Evolutionary conservation across 164 flowering plant species (phyloP), one percentile per base, ranked within the genome.

Genomic region (grape (Vitis vinifera)): DNA sequence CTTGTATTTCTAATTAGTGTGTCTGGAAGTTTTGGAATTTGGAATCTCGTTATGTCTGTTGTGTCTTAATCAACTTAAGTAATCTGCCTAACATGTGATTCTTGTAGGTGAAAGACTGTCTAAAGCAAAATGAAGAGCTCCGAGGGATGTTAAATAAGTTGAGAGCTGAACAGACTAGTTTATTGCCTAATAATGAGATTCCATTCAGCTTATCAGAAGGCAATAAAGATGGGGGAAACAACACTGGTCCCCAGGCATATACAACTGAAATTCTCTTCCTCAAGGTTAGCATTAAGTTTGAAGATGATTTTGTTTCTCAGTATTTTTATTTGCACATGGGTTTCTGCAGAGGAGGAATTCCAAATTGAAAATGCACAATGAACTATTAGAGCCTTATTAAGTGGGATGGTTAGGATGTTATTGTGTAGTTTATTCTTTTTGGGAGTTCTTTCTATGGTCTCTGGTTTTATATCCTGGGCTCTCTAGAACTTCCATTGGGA

Each of bases 91-190:
- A 51, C 62, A 13, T 64, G 51, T 58, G 30, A 51, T 23, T 7
- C 55, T 60, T 73, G 60, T 79, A 94, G 99, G 90, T 92, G 76
- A 91, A 89, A 77, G 92, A 86, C 63, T 91, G 97, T 71, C 87
- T 94, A 9, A 84, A 85, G 78, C 91, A 90, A 83, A 91, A 92
- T 78, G 91, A 91, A 63, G 98, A 89, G 74, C 97, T 95, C 17
- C 92, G 96, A 31, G 74, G 67, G 51, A 53, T 79, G 70, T 77
- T 91, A 57, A 89, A 85, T 71, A 84, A 85, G 74, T 70, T 94
- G 73, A 84, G 98, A 86, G 75, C 62, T 15, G 97, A 92, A 49
- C 93, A 94, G 55, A 84, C 87, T 55, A 81, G 56, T 70, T 16
- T 59, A 9, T 68, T 65, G 67, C 66, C 67, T 62, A 19, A 50